phyloP scores from a whole-genome alignment of 2,329 filamentous ascomycete genomes.

The Clarireedia homoeocarpa region DNA sequence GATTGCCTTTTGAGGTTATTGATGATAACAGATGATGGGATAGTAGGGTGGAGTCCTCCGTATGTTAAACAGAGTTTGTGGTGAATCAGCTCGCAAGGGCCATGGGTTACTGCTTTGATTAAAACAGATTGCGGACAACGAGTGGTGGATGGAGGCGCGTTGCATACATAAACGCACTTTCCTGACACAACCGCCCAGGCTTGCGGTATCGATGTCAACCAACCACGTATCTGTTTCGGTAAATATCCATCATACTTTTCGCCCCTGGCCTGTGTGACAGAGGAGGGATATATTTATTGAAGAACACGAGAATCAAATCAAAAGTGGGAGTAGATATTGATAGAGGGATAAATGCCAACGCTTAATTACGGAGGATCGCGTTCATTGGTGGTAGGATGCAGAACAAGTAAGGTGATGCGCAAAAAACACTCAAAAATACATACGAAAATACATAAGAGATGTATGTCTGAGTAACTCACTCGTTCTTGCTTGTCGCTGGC shows the following conservation, averaged over 20 bases:
- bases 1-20: conserved; percentile 1
- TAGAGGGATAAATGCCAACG: neutral
- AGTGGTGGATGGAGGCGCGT: conserved; percentile 10
- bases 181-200: neutral
- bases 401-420: conserved; percentile 1
- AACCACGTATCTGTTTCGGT: conserved; percentile 1
- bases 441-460: neutral
- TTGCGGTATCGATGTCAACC: neutral
- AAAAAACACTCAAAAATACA: too few relatives aligned
- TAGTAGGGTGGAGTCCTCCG: neutral
- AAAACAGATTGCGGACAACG: conserved; percentile 12
- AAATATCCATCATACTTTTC: neutral
- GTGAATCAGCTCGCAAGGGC: conserved; percentile 14
- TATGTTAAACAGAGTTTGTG: conserved; percentile 7
- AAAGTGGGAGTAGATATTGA: neutral
- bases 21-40: neutral
- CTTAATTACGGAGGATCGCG: conserved; percentile 7
- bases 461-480: conserved; percentile 15
- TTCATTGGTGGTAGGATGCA: neutral
- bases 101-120: conserved; percentile 20
- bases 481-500: conserved; percentile 15
- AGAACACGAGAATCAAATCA: conserved; percentile 3
- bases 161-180: conserved; percentile 13
- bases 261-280: conserved; percentile 1
- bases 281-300: neutral